These are phyloP conservation scores for Parathielavia hyrcaniae DNA, from an alignment of 495 filamentous ascomycete species.

Conservation along the genomic window DNA sequence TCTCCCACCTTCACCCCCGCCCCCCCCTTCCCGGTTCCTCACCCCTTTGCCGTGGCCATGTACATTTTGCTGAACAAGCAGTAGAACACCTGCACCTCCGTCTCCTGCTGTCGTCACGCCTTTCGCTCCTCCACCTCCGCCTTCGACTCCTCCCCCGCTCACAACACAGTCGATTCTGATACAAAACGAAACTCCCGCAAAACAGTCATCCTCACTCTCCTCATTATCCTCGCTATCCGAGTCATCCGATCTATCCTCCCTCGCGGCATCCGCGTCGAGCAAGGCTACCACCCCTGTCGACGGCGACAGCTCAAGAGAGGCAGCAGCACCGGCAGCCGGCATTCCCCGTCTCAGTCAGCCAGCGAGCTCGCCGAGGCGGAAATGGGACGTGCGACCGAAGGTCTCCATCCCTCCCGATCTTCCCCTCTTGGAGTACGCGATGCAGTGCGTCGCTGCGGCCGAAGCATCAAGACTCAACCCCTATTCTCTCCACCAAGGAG, in stretches of 20 bases:
- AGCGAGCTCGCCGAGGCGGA: slow-evolving; percentile 26
- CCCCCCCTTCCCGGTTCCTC: no score
- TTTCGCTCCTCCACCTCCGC: background rate
- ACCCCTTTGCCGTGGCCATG: background rate
- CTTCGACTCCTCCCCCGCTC: background rate
- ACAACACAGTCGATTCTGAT: background rate
- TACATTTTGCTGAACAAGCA: background rate
- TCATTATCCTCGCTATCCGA: slow-evolving; percentile 26
- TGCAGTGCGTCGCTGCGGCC: slow-evolving; percentile 81
- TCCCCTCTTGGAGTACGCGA: slow-evolving; percentile 66
- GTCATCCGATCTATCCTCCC: slow-evolving; percentile 42
- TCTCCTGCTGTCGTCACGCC: background rate
- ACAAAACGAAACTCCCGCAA: background rate
- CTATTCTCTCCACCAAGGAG: slow-evolving; percentile 77
- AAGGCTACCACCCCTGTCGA: slow-evolving; percentile 53
- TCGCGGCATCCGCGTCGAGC: slow-evolving; percentile 45
- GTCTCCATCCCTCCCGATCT: slow-evolving; percentile 76
- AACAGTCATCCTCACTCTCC: slow-evolving; percentile 12
- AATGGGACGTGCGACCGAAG: slow-evolving; percentile 58
- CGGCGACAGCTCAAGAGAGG: slow-evolving; percentile 37
- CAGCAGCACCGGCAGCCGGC: background rate
- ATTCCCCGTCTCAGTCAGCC: slow-evolving; percentile 7
- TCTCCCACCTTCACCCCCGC: background rate
- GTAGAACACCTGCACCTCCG: slow-evolving; percentile 4
- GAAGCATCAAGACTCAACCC: slow-evolving; percentile 86